These are phyloP conservation scores for Fusarium sp. DNA, from an alignment of 2,329 filamentous ascomycete genomes.

Conservation along the genomic window DNA sequence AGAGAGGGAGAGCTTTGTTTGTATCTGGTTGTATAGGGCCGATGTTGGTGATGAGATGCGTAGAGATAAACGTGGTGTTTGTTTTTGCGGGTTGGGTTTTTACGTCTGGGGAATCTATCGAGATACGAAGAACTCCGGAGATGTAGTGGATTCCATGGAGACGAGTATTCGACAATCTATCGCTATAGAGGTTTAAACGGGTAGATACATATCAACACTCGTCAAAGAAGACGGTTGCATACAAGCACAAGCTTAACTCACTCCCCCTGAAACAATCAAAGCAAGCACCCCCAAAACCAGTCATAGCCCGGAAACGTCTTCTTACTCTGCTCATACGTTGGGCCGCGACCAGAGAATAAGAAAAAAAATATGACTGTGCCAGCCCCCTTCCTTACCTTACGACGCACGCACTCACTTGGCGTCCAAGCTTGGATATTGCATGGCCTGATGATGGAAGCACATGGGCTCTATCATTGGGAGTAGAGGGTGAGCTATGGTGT, in stretches of 20 bases:
- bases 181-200: not conserved
- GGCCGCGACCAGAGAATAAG: constrained; percentile 3
- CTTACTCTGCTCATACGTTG: constrained; percentile 8
- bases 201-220: not conserved
- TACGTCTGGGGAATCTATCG: not conserved
- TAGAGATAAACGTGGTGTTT: not conserved
- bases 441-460: constrained; percentile 41
- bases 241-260: not conserved
- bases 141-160: not conserved
- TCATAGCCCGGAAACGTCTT: not conserved
- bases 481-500: not conserved
- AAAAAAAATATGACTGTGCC: constrained; percentile 1
- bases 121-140: not conserved
- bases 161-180: not conserved
- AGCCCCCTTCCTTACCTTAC: constrained; percentile 8
- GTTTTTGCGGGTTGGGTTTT: not conserved
- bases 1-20: not conserved
- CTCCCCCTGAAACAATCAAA: not conserved
- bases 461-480: constrained; percentile 31
- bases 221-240: not conserved
- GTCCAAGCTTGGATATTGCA: constrained; percentile 37
- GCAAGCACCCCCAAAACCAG: not conserved
- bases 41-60: not conserved
- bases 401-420: constrained; percentile 37
- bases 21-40: not conserved